These are phyloP conservation scores for Saturnispora kantuleensis DNA, from an alignment of 805 yeast genomes.

Conservation along the genomic window DNA sequence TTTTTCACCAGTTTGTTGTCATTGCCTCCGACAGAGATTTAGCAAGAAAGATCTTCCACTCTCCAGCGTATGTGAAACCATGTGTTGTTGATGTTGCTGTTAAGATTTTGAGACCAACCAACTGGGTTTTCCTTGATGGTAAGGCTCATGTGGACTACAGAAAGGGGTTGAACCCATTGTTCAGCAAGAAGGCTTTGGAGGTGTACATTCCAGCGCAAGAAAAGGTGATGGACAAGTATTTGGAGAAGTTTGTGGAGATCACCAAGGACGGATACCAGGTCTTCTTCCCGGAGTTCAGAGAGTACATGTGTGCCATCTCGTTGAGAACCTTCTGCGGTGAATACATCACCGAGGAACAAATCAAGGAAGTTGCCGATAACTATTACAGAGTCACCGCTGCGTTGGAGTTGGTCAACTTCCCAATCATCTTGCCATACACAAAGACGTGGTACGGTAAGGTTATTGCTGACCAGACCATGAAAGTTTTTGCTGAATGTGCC, in stretches of 20 bases:
- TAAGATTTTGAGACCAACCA: slow-evolving; percentile 86
- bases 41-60: slow-evolving; percentile 75
- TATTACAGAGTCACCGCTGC: slow-evolving; percentile 92
- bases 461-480: slow-evolving; percentile 92
- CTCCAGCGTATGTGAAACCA: slow-evolving; percentile 87
- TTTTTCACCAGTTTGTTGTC: slow-evolving; percentile 95
- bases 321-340: slow-evolving; percentile 93
- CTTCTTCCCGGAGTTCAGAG: slow-evolving; percentile 91
- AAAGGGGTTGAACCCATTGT: slow-evolving; percentile 79
- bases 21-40: slow-evolving; percentile 84
- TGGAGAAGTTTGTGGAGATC: slow-evolving; percentile 50
- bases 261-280: slow-evolving; percentile 55
- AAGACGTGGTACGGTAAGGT: slow-evolving; percentile 97
- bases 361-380: slow-evolving; percentile 81
- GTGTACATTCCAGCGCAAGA: slow-evolving; percentile 81
- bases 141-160: slow-evolving; percentile 92
- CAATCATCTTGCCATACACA: slow-evolving; percentile 89
- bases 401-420: slow-evolving; percentile 93
- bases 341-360: slow-evolving; percentile 86
- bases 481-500: slow-evolving; percentile 81
- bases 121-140: slow-evolving; percentile 98
- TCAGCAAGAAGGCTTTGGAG: slow-evolving; percentile 74
- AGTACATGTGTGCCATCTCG: slow-evolving; percentile 89
- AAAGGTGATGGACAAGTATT: slow-evolving; percentile 70
- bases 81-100: slow-evolving; percentile 97